A percentile compares a stretch with the other conserved stretches of the same genome.
Conservation (phyloP, 441 rosid species). For the Flueggea neowawraea region DNA sequence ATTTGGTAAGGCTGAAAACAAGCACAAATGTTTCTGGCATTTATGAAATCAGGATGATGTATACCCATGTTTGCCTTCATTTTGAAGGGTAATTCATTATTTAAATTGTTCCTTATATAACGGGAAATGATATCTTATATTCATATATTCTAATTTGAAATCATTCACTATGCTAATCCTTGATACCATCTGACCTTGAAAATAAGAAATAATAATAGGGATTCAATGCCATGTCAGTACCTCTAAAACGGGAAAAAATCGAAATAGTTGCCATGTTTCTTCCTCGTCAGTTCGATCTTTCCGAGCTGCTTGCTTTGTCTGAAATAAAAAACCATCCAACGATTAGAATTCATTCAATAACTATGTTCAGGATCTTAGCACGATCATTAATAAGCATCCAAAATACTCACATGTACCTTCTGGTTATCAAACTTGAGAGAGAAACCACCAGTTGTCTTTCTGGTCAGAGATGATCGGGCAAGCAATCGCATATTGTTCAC, state of each 20-base stretch:
- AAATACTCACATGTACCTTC: conserved; percentile 47
- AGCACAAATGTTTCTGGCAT: too few relatives aligned
- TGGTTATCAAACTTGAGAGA: conserved; percentile 82
- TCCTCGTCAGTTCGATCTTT: conserved; percentile 78
- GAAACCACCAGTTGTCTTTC: conserved; percentile 57
- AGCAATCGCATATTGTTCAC: conserved; percentile 85
- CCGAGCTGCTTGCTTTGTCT: conserved; percentile 82
- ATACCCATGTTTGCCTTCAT: too few relatives aligned
- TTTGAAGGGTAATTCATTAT: too few relatives aligned
- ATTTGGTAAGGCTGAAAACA: too few relatives aligned
- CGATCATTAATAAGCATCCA: conserved; percentile 6
- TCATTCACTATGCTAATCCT: neutral
- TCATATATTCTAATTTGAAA: too few relatives aligned
- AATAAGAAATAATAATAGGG: neutral
- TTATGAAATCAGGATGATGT: too few relatives aligned
- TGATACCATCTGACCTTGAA: neutral
- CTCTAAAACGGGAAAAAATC: conserved; percentile 96
- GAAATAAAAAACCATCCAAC: conserved; percentile 21
- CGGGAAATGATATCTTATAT: neutral
- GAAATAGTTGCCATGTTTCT: conserved; percentile 83
- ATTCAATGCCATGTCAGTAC: conserved; percentile 24
- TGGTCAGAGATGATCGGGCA: conserved; percentile 59
- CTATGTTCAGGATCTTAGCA: neutral
- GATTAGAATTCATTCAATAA: conserved; percentile 5
- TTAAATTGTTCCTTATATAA: neutral